Percentiles rank a stretch among this genome's conserved stretches.
These are phyloP conservation scores for Forsythia suspensa DNA, from an alignment of 257 asterid species.

Conservation along the genomic window DNA sequence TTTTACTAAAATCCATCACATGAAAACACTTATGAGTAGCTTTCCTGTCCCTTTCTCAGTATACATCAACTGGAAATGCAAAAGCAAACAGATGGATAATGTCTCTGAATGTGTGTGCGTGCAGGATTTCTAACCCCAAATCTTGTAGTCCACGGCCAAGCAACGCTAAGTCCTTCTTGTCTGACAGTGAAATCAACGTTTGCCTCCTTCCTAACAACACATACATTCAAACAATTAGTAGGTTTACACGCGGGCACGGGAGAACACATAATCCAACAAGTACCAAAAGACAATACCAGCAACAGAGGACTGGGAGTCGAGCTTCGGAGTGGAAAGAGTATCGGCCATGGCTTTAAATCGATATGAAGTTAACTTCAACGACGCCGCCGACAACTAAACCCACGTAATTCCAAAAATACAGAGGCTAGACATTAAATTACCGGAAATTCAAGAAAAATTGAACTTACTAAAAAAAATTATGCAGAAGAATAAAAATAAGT, in stretches of 20 bases:
- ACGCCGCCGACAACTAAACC: slow-evolving; percentile 28
- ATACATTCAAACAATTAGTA: background rate
- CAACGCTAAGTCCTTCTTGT: slow-evolving; percentile 72
- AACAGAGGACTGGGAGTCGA: slow-evolving; percentile 35
- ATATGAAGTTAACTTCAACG: slow-evolving; percentile 31
- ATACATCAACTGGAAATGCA: background rate
- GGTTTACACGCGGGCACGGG: background rate
- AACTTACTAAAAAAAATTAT: background rate
- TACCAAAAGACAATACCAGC: slow-evolving; percentile 32
- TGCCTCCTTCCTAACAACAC: slow-evolving; percentile 60
- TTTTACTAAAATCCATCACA: background rate
- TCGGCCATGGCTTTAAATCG: slow-evolving; percentile 80
- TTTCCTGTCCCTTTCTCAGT: background rate
- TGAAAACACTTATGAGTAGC: background rate
- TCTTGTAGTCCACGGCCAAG: slow-evolving; percentile 86
- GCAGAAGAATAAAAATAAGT: background rate
- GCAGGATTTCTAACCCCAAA: slow-evolving; percentile 57
- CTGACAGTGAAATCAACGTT: slow-evolving; percentile 86
- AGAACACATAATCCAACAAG: background rate
- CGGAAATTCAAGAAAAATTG: background rate
- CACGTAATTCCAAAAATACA: background rate
- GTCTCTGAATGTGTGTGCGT: background rate
- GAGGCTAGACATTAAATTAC: background rate
- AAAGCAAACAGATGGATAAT: background rate
- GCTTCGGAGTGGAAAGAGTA: slow-evolving; percentile 40